These are phyloP conservation scores for Syzygium malaccense DNA, from an alignment of 441 rosid species.

Conservation along the genomic window DNA sequence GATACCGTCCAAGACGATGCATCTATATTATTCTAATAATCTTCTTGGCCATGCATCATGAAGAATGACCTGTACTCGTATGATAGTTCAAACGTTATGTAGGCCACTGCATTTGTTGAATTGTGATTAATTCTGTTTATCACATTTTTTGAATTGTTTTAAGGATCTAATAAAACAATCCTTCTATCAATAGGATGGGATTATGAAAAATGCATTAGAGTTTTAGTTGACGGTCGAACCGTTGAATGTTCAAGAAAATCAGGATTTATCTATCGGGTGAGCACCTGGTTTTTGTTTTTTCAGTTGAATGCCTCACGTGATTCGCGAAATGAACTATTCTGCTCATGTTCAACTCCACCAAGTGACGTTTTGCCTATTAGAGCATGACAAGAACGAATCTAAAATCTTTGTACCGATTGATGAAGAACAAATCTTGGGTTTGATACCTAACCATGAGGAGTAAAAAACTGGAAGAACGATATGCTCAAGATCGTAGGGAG, in stretches of 20 bases:
- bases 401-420: neutral
- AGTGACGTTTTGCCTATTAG: neutral
- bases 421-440: neutral
- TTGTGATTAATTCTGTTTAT: neutral
- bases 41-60: neutral
- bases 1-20: neutral
- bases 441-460: neutral
- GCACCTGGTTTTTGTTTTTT: neutral
- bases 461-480: neutral
- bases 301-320: neutral
- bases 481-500: neutral
- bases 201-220: neutral
- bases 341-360: neutral
- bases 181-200: neutral
- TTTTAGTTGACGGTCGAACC: neutral
- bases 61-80: neutral
- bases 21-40: neutral
- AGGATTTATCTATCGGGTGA: neutral
- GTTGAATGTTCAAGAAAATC: neutral
- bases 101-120: neutral
- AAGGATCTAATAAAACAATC: neutral
- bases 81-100: neutral
- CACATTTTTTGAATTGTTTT: neutral
- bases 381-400: neutral
- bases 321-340: neutral